Evolutionary conservation across 768 basidiomycete genomes (phyloP).

Genomic region (Albatrellus ellisii): DNA sequence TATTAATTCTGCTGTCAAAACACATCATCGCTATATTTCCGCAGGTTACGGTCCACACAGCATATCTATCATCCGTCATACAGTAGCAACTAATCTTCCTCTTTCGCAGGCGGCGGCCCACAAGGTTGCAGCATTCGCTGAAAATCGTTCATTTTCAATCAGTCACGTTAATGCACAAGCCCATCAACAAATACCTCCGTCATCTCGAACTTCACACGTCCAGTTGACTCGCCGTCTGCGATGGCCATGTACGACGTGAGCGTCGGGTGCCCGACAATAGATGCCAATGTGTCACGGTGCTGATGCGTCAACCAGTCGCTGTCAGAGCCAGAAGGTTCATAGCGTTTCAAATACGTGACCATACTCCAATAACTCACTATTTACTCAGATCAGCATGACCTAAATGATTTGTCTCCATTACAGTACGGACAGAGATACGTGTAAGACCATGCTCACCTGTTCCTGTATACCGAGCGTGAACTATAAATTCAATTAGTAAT

Average conservation of each 20-base stretch:
- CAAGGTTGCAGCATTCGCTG: conserved; percentile 45
- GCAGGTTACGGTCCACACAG: no score
- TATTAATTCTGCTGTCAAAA: no score
- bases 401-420: conserved; percentile 20
- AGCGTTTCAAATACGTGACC: neutral
- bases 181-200: conserved; percentile 56
- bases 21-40: neutral
- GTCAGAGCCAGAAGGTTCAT: conserved; percentile 9
- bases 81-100: conserved; percentile 51
- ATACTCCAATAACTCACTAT: conserved; percentile 48
- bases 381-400: conserved; percentile 96
- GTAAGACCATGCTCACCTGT: conserved; percentile 52
- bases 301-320: conserved; percentile 99
- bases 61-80: neutral
- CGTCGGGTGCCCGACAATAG: conserved; percentile 85
- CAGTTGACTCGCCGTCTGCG: conserved; percentile 90
- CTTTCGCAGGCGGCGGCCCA: conserved; percentile 49
- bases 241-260: conserved; percentile 80
- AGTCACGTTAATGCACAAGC: neutral
- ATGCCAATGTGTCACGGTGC: conserved; percentile 88
- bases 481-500: conserved; percentile 27
- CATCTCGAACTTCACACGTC: conserved; percentile 86
- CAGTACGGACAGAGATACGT: neutral
- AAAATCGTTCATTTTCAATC: neutral
- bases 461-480: conserved; percentile 92